A percentile compares a stretch with the other conserved stretches of the same genome.
These are phyloP conservation scores for Neurospora sublineolata DNA, from an alignment of 495 filamentous ascomycete species.

Conservation along the genomic window DNA sequence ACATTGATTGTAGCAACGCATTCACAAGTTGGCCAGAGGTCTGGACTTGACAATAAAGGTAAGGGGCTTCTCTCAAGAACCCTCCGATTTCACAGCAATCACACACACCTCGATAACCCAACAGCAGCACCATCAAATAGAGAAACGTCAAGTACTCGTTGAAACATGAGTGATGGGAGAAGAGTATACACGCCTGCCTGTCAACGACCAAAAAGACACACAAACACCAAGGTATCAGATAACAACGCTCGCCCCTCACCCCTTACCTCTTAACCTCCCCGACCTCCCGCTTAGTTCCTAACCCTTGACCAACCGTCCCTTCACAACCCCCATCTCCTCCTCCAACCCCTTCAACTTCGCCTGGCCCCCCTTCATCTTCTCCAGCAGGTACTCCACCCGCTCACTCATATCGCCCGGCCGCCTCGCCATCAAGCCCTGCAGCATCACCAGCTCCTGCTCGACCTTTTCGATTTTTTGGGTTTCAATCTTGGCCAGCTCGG, in stretches of 20 bases:
- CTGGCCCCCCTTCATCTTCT: slow-evolving; percentile 62
- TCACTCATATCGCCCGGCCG: slow-evolving; percentile 49
- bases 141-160: neutral
- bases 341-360: slow-evolving; percentile 66
- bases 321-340: slow-evolving; percentile 52
- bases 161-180: neutral
- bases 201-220: neutral
- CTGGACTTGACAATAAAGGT: neutral
- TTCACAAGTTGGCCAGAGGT: no score
- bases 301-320: slow-evolving; percentile 41
- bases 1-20: no score
- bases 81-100: neutral
- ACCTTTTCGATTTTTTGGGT: slow-evolving; percentile 63
- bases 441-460: slow-evolving; percentile 62
- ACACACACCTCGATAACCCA: neutral
- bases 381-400: slow-evolving; percentile 58
- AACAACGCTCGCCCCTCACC: neutral
- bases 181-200: neutral
- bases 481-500: slow-evolving; percentile 58
- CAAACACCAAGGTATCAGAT: neutral
- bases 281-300: neutral
- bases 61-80: neutral
- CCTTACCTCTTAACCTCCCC: neutral
- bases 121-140: neutral
- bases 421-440: slow-evolving; percentile 44